phyloP scores from a whole-genome alignment of 176 grass and related monocot genomes.

The Hordeum marinum region DNA sequence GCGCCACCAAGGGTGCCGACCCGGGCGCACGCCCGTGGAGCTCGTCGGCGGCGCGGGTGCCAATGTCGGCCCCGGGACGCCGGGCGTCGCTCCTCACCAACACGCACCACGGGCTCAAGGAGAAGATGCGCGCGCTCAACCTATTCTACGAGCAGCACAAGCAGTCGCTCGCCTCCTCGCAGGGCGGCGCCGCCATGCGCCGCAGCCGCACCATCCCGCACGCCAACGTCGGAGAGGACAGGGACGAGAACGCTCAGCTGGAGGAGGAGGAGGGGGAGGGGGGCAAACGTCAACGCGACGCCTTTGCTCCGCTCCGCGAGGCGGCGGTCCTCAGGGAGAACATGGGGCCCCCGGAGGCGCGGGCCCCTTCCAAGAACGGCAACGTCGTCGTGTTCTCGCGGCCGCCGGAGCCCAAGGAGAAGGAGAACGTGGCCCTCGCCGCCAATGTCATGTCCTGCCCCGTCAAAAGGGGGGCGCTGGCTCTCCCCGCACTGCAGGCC shows the following conservation, averaged over 20 bases:
- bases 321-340: constrained; percentile 43
- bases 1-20: constrained; percentile 15
- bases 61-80: not conserved
- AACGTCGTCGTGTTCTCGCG: constrained; percentile 30
- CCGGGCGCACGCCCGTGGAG: not conserved
- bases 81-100: constrained; percentile 19
- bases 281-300: not conserved
- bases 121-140: constrained; percentile 73
- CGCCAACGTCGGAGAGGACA: constrained; percentile 17
- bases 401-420: constrained; percentile 33
- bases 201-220: constrained; percentile 21
- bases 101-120: constrained; percentile 69
- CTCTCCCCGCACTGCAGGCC: not conserved
- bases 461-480: constrained; percentile 38
- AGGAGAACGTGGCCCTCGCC: constrained; percentile 38
- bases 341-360: constrained; percentile 4
- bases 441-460: constrained; percentile 45
- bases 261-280: not conserved
- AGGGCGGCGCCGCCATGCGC: not conserved
- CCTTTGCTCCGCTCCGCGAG: not conserved
- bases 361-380: constrained; percentile 26
- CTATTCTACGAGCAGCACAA: constrained; percentile 77
- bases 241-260: constrained; percentile 18
- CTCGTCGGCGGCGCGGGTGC: constrained; percentile 8
- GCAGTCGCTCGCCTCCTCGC: constrained; percentile 42